These are phyloP conservation scores for Funneliformis caledonium DNA, from an alignment of 371 early-diverging fungal species.

Conservation along the genomic window DNA sequence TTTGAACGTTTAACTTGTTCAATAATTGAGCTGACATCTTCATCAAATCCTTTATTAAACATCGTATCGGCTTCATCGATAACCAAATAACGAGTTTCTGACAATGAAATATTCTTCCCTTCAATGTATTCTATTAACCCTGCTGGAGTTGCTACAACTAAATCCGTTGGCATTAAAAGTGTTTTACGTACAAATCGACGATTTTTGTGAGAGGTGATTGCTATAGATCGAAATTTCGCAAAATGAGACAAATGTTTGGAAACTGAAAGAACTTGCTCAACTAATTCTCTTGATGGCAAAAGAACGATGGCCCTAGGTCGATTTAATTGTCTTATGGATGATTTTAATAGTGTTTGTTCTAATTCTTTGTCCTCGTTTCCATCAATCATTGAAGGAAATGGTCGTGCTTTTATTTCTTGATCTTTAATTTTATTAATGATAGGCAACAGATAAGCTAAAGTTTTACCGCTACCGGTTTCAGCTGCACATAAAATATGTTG, in stretches of 20 bases:
- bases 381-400: slow-evolving; percentile 44
- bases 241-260: slow-evolving; percentile 71
- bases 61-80: slow-evolving; percentile 95
- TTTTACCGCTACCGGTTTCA: slow-evolving; percentile 99
- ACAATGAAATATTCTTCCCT: slow-evolving; percentile 58
- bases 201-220: slow-evolving; percentile 54
- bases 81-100: slow-evolving; percentile 67
- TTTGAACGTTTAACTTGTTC: slow-evolving; percentile 44
- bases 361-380: slow-evolving; percentile 43
- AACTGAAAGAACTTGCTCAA: slow-evolving; percentile 77
- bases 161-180: slow-evolving; percentile 69
- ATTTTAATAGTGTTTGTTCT: slow-evolving; percentile 44
- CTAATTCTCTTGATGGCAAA: slow-evolving; percentile 96
- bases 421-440: slow-evolving; percentile 72
- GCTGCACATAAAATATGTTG: slow-evolving; percentile 84
- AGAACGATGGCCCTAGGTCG: slow-evolving; percentile 91
- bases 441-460: slow-evolving; percentile 94
- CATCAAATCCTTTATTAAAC: slow-evolving; percentile 82
- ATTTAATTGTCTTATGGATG: slow-evolving; percentile 55
- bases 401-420: slow-evolving; percentile 67
- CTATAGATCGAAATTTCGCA: slow-evolving; percentile 73
- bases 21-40: slow-evolving; percentile 62
- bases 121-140: slow-evolving; percentile 54
- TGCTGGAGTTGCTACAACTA: slow-evolving; percentile 83
- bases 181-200: slow-evolving; percentile 51